Conservation (phyloP, 768 basidiomycete genomes). For the Cystofilobasidium macerans region DNA sequence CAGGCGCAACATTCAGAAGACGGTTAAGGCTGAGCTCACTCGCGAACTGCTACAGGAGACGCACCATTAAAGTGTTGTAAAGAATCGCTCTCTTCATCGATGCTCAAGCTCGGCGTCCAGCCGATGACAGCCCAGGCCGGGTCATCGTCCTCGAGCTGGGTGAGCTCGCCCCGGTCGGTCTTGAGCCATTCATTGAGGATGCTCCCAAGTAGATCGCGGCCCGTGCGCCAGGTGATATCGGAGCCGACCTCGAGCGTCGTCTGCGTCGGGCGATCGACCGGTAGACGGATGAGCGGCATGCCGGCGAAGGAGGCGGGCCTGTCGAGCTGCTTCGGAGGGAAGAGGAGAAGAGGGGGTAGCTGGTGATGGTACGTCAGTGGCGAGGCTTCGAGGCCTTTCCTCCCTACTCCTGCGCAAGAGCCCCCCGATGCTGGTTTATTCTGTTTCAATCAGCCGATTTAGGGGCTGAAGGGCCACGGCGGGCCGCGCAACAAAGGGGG, state of each 20-base stretch:
- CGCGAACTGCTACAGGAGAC: background rate
- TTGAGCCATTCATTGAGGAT: background rate
- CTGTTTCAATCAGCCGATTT: too few relatives aligned
- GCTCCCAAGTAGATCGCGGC: background rate
- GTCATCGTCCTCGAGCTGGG: background rate
- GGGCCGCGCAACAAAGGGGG: too few relatives aligned
- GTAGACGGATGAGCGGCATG: background rate
- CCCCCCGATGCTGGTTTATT: too few relatives aligned
- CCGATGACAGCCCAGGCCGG: slow-evolving; percentile 3
- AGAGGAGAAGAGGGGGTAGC: too few relatives aligned
- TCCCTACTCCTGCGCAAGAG: too few relatives aligned
- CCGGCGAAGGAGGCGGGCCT: too few relatives aligned
- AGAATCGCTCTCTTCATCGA: background rate
- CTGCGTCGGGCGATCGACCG: background rate
- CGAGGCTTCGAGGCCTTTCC: too few relatives aligned
- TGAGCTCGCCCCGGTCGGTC: background rate
- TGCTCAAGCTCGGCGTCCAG: background rate
- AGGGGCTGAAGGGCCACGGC: too few relatives aligned
- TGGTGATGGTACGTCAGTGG: too few relatives aligned
- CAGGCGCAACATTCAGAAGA: too few relatives aligned
- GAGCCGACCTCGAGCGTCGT: background rate
- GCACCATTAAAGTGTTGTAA: slow-evolving; percentile 11
- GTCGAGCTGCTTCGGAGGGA: too few relatives aligned
- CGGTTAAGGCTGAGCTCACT: background rate
- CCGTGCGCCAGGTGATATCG: background rate